A percentile compares a stretch with the other conserved stretches of the same genome.
phyloP scores from a whole-genome alignment of 2,329 filamentous ascomycete species.

The Pseudogymnoascus sp. region DNA sequence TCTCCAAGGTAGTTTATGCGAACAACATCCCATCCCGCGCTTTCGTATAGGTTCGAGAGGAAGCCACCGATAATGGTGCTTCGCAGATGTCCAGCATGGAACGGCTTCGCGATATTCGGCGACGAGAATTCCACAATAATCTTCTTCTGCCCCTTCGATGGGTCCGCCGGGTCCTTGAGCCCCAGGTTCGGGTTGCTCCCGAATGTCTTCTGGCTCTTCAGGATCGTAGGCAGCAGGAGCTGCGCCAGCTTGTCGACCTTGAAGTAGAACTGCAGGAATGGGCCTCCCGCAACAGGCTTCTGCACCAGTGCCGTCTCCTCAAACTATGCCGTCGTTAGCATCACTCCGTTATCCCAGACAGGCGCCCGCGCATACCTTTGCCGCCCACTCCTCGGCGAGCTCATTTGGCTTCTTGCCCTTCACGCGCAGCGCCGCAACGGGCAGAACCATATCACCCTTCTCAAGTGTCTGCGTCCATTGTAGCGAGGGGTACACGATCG shows the following conservation, averaged over 20 bases:
- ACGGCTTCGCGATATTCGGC: constrained; percentile 79
- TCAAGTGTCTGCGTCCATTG: constrained; percentile 74
- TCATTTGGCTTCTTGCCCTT: constrained; percentile 61
- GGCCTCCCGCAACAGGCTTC: constrained; percentile 57
- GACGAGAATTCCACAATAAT: constrained; percentile 76
- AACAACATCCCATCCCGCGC: constrained; percentile 61
- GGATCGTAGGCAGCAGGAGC: constrained; percentile 62
- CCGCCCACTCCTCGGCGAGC: constrained; percentile 53
- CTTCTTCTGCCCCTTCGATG: constrained; percentile 38
- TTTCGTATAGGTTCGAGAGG: constrained; percentile 60
- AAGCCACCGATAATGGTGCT: constrained; percentile 72
- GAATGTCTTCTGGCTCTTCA: constrained; percentile 51
- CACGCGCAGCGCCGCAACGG: constrained; percentile 70
- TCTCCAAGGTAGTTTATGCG: constrained; percentile 71
- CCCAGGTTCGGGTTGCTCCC: constrained; percentile 56
- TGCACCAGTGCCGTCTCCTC: constrained; percentile 64
- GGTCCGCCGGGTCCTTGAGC: constrained; percentile 52
- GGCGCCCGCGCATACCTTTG: constrained; percentile 40
- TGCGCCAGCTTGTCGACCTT: constrained; percentile 57
- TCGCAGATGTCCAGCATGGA: constrained; percentile 66
- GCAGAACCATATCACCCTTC: constrained; percentile 73
- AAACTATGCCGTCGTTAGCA: constrained; percentile 41
- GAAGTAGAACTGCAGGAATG: constrained; percentile 75
- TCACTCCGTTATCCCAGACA: background rate
- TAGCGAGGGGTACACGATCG: constrained; percentile 66